Conservation (phyloP, 1,139 yeast genomes). For the Zygoascus sp. region DNA sequence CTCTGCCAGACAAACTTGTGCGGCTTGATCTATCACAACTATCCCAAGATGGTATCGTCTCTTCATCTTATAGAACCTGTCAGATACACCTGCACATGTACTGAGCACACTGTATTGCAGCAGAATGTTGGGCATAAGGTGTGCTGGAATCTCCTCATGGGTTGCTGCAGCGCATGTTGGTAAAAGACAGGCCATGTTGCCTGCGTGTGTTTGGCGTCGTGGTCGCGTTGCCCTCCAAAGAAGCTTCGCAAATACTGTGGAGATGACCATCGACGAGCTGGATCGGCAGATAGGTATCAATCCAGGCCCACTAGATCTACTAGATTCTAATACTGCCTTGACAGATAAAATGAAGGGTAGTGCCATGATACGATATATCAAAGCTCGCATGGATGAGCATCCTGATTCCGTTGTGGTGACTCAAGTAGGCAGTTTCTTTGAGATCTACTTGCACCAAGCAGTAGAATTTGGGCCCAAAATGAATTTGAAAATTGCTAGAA, state of each 20-base stretch:
- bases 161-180: no score
- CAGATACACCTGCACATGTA: no score
- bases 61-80: no score
- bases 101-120: no score
- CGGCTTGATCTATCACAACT: no score
- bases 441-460: conserved; percentile 81
- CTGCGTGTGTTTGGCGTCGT: background rate
- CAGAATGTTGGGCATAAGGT: no score
- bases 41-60: no score
- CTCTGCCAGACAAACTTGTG: no score
- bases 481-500: conserved; percentile 56
- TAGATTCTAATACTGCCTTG: background rate
- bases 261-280: conserved; percentile 8
- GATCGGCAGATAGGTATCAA: background rate
- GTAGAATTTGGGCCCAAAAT: conserved; percentile 63
- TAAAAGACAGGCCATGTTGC: no score
- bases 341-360: conserved; percentile 1
- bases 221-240: background rate
- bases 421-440: conserved; percentile 90
- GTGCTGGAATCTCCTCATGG: no score
- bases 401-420: conserved; percentile 74
- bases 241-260: background rate
- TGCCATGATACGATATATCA: conserved; percentile 25
- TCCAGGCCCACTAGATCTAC: background rate
- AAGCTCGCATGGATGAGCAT: conserved; percentile 45